These are phyloP conservation scores for Sporothrix variecibatus DNA, from an alignment of 2,329 filamentous ascomycete genomes.

Conservation along the genomic window DNA sequence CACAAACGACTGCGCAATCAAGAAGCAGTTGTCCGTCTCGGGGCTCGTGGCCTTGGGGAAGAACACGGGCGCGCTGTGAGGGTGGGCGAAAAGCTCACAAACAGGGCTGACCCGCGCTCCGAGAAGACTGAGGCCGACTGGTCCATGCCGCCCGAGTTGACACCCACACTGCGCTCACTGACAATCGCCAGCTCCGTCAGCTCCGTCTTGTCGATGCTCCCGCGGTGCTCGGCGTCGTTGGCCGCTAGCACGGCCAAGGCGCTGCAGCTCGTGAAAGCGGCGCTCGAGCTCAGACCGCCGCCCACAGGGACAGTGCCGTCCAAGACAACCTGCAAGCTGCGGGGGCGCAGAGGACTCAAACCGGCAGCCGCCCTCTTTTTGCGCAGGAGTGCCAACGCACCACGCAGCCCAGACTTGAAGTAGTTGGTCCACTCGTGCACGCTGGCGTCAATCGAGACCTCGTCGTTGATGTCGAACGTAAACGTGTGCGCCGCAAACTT, in stretches of 20 bases:
- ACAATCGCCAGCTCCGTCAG: slow-evolving; percentile 92
- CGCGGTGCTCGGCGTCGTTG: slow-evolving; percentile 62
- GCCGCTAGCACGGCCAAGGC: slow-evolving; percentile 85
- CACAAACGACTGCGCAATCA: slow-evolving; percentile 93
- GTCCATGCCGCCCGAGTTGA: slow-evolving; percentile 98
- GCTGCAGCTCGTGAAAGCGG: slow-evolving; percentile 88
- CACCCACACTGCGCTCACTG: slow-evolving; percentile 89
- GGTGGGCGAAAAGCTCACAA: slow-evolving; percentile 83
- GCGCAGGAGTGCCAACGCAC: slow-evolving; percentile 75
- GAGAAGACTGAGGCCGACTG: slow-evolving; percentile 96
- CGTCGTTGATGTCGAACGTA: slow-evolving; percentile 58
- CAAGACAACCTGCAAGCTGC: slow-evolving; percentile 83
- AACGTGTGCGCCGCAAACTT: slow-evolving; percentile 80
- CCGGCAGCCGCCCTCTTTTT: slow-evolving; percentile 57
- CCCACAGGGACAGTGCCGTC: slow-evolving; percentile 91
- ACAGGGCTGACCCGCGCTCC: slow-evolving; percentile 78
- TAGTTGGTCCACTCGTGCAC: slow-evolving; percentile 97
- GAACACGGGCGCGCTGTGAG: slow-evolving; percentile 73
- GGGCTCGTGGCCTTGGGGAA: slow-evolving; percentile 78
- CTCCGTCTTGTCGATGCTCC: slow-evolving; percentile 82
- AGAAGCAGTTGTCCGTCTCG: slow-evolving; percentile 73
- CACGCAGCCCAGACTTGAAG: slow-evolving; percentile 88
- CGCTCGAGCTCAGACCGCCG: slow-evolving; percentile 89
- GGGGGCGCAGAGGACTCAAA: slow-evolving; percentile 56
- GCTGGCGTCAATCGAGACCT: slow-evolving; percentile 76